Percentiles rank a stretch among this genome's conserved stretches.
Evolutionary conservation across 2,329 filamentous ascomycete genomes (phyloP).

Genomic region (Colletotrichum tabaci): DNA sequence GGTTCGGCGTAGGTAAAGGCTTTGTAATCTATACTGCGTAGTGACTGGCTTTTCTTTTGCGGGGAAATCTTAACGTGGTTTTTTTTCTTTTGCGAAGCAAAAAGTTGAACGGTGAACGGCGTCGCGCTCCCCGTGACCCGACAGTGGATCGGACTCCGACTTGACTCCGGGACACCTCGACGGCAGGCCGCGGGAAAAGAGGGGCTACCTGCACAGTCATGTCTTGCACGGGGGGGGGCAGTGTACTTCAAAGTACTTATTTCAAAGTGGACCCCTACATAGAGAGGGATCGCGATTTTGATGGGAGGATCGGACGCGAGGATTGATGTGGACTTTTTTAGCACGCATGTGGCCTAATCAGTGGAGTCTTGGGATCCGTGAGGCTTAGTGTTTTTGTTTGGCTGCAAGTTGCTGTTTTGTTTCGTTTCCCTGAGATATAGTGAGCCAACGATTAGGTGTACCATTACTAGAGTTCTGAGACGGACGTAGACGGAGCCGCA

Average conservation of each 20-base stretch:
- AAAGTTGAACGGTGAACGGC: background rate
- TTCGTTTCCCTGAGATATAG: background rate
- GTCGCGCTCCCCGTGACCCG: conserved; percentile 6
- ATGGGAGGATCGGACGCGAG: conserved; percentile 35
- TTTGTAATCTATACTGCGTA: too few species aligned
- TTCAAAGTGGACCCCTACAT: background rate
- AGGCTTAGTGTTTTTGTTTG: background rate
- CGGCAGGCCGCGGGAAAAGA: conserved; percentile 22
- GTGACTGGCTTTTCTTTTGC: too few species aligned
- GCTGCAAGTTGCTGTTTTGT: too few species aligned
- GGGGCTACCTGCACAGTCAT: background rate
- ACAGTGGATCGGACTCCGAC: conserved; percentile 35
- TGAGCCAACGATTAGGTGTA: background rate
- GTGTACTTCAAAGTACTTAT: background rate
- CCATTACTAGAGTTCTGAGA: background rate
- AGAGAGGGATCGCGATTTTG: conserved; percentile 31
- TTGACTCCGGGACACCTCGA: conserved; percentile 20
- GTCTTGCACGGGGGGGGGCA: background rate
- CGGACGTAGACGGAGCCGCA: background rate
- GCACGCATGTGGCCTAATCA: background rate
- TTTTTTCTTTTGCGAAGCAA: too few species aligned
- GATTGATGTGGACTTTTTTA: background rate
- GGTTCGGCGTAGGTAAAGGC: background rate
- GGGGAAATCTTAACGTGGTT: too few species aligned
- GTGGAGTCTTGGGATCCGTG: conserved; percentile 1